These are phyloP conservation scores for Globisporangium heterothallicum DNA, from an alignment of 352 stramenopile species.

Conservation along the genomic window DNA sequence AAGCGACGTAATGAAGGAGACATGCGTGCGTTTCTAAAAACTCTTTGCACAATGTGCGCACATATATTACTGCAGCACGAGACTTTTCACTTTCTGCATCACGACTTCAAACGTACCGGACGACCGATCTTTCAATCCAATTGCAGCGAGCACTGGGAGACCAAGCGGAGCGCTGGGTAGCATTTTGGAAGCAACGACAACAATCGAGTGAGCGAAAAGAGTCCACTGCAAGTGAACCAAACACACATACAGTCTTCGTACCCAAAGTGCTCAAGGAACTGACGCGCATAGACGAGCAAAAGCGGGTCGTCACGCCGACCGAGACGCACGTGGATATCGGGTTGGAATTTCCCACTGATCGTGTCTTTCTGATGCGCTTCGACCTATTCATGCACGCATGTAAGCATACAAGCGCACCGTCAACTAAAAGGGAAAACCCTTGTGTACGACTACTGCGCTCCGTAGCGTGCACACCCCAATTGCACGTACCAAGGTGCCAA, in stretches of 20 bases:
- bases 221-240: not conserved
- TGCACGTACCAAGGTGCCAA: slow-evolving; percentile 60
- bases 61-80: slow-evolving; percentile 13
- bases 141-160: slow-evolving; percentile 60
- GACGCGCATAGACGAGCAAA: slow-evolving; percentile 74
- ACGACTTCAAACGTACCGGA: slow-evolving; percentile 67
- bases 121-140: slow-evolving; percentile 75
- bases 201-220: not conserved
- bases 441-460: not conserved
- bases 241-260: slow-evolving; percentile 15
- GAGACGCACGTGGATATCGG: slow-evolving; percentile 72
- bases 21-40: not conserved
- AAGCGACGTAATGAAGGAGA: too few relatives aligned
- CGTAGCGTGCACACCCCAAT: not conserved
- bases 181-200: slow-evolving; percentile 15
- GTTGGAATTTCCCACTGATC: slow-evolving; percentile 72
- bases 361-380: slow-evolving; percentile 71
- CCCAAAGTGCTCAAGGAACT: slow-evolving; percentile 84
- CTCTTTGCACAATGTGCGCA: not conserved
- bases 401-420: not conserved
- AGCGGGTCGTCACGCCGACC: slow-evolving; percentile 76
- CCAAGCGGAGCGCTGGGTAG: slow-evolving; percentile 51
- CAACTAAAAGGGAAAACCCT: too few relatives aligned
- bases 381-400: slow-evolving; percentile 25
- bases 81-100: slow-evolving; percentile 55